phyloP scores from a whole-genome alignment of 192 early-diverging fungal genomes.

The Backusella liffmaniae region DNA sequence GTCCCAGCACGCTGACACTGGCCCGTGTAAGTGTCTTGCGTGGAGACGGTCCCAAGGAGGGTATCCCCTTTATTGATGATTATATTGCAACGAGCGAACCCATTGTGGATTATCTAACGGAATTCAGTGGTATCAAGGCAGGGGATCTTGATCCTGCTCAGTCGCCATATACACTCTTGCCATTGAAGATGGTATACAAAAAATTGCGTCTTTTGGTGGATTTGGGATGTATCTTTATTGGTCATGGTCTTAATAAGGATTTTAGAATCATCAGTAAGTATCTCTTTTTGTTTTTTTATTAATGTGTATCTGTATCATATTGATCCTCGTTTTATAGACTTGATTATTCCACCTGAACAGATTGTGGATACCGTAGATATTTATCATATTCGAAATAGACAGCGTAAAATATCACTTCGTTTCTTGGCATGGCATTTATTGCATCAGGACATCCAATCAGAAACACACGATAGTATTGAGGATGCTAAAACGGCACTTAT shows the following conservation, averaged over 20 bases:
- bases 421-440: constrained; percentile 92
- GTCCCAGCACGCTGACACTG: constrained; percentile 78
- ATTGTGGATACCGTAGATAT: constrained; percentile 95
- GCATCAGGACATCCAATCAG: constrained; percentile 80
- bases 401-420: constrained; percentile 83
- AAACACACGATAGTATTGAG: constrained; percentile 91
- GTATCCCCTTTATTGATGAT: constrained; percentile 94
- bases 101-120: constrained; percentile 89
- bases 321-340: constrained; percentile 53
- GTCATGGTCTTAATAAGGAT: constrained; percentile 94
- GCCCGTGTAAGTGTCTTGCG: constrained; percentile 91
- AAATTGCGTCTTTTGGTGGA: constrained; percentile 90
- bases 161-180: constrained; percentile 79
- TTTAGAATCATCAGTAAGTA: constrained; percentile 89
- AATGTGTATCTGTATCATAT: background rate
- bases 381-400: constrained; percentile 78
- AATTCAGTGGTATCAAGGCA: constrained; percentile 91
- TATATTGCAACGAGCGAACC: constrained; percentile 86
- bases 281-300: background rate
- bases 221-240: constrained; percentile 88
- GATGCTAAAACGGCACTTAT: constrained; percentile 85
- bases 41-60: constrained; percentile 68
- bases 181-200: constrained; percentile 92
- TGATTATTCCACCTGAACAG: constrained; percentile 80
- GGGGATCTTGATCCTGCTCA: constrained; percentile 77